Evolutionary conservation across 148 eudicot species (phyloP).

Genomic region (Chenopodium formosanum): DNA sequence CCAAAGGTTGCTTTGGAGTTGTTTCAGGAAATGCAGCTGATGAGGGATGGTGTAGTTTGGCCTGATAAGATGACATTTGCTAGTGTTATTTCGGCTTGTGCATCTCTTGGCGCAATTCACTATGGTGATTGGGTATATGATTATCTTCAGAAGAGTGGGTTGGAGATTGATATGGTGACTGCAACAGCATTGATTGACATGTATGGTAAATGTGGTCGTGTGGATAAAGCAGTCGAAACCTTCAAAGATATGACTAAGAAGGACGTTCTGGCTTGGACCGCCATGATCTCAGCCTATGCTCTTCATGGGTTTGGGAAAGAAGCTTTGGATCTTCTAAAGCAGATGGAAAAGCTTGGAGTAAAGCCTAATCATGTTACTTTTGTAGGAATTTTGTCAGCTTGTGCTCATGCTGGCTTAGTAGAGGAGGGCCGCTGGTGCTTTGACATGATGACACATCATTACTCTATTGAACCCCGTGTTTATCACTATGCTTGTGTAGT

Average conservation of each 20-base stretch:
- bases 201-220: conserved; percentile 80
- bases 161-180: conserved; percentile 67
- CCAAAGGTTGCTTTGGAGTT: conserved; percentile 58
- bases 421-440: conserved; percentile 61
- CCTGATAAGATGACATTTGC: conserved; percentile 74
- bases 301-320: conserved; percentile 56
- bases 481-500: conserved; percentile 78
- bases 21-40: conserved; percentile 57
- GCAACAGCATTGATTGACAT: conserved; percentile 73
- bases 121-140: conserved; percentile 65
- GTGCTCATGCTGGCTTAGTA: conserved; percentile 75
- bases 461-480: conserved; percentile 54
- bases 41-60: conserved; percentile 30
- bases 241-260: conserved; percentile 48
- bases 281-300: conserved; percentile 75
- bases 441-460: conserved; percentile 46
- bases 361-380: conserved; percentile 75
- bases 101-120: conserved; percentile 66
- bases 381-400: conserved; percentile 64
- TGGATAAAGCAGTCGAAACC: conserved; percentile 51
- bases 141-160: conserved; percentile 50
- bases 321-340: conserved; percentile 52
- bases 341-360: conserved; percentile 53
- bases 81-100: conserved; percentile 71
- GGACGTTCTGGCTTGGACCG: conserved; percentile 84